These are phyloP conservation scores for Schizochytrium sp. DNA, from an alignment of 108 stramenopile species.

Conservation along the genomic window DNA sequence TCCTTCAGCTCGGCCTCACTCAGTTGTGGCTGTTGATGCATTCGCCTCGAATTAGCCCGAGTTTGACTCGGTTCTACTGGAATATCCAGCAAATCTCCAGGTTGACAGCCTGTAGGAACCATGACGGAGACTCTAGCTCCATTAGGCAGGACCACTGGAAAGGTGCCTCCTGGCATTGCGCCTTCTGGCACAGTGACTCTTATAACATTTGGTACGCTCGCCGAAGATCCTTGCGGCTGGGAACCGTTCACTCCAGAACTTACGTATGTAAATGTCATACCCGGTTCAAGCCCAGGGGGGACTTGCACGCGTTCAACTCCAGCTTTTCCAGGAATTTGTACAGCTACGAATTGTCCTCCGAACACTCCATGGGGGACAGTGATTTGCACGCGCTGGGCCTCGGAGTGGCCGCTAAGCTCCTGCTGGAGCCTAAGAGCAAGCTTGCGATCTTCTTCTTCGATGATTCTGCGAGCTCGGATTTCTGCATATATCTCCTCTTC, in stretches of 20 bases:
- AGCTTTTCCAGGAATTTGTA: slow-evolving; percentile 13
- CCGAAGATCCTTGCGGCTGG: neutral
- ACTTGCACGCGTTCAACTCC: slow-evolving; percentile 49
- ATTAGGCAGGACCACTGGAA: slow-evolving; percentile 39
- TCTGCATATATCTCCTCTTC: slow-evolving; percentile 20
- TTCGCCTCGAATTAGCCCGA: neutral
- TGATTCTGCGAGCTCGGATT: slow-evolving; percentile 19
- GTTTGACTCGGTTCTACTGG: neutral
- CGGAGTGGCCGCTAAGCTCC: slow-evolving; percentile 21
- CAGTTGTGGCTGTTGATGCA: neutral
- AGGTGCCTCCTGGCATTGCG: neutral
- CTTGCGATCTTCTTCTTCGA: slow-evolving; percentile 37
- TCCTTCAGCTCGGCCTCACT: slow-evolving; percentile 23
- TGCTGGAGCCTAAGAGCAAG: slow-evolving; percentile 43
- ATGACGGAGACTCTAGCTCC: neutral
- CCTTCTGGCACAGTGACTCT: neutral
- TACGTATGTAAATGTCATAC: slow-evolving; percentile 23
- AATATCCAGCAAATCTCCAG: slow-evolving; percentile 33
- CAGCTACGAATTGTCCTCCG: slow-evolving; percentile 11
- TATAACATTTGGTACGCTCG: neutral
- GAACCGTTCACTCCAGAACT: neutral
- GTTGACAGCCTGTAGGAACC: slow-evolving; percentile 12
- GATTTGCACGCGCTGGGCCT: neutral
- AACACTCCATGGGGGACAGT: slow-evolving; percentile 27
- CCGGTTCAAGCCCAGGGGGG: slow-evolving; percentile 19